These are phyloP conservation scores for Heterobasidion annosum DNA, from an alignment of 1,284 basidiomycete species.

Conservation along the genomic window DNA sequence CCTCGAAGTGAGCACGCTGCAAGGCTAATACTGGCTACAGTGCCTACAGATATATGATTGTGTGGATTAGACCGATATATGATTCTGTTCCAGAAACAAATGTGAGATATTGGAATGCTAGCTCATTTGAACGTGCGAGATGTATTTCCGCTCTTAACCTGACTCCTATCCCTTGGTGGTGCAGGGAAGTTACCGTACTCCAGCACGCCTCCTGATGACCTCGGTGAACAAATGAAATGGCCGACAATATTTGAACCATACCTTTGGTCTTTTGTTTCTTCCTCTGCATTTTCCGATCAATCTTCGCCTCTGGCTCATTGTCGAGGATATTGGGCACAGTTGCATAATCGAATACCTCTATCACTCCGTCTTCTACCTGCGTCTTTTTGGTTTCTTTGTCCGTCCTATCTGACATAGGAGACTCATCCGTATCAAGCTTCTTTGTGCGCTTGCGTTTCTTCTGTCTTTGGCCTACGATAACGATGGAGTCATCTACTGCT, in stretches of 20 bases:
- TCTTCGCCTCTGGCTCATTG: slow-evolving; percentile 32
- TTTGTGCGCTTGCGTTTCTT: slow-evolving; percentile 54
- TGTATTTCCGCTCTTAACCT: slow-evolving; percentile 62
- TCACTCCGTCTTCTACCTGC: slow-evolving; percentile 20
- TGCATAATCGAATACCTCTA: slow-evolving; percentile 68
- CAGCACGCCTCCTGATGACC: slow-evolving; percentile 12
- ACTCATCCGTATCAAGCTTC: slow-evolving; percentile 10
- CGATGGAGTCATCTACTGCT: slow-evolving; percentile 49
- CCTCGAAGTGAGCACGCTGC: too few species aligned
- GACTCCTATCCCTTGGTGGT: slow-evolving; percentile 58
- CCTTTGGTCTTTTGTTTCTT: slow-evolving; percentile 41
- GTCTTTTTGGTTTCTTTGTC: slow-evolving; percentile 10
- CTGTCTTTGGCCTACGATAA: slow-evolving; percentile 58
- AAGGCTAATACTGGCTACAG: too few species aligned
- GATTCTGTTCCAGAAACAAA: too few species aligned
- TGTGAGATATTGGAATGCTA: background rate
- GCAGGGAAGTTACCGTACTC: slow-evolving; percentile 56
- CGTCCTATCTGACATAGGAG: slow-evolving; percentile 4
- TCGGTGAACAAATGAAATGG: too few species aligned
- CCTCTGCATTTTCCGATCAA: slow-evolving; percentile 28
- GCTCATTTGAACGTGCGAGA: slow-evolving; percentile 56
- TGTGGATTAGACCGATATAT: too few species aligned
- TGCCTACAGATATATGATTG: too few species aligned
- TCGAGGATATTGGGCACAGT: slow-evolving; percentile 74
- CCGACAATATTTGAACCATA: slow-evolving; percentile 17